Percentiles rank a stretch among this genome's conserved stretches.
phyloP scores from a whole-genome alignment of 371 early-diverging fungal genomes.

The Mortierella sp. region DNA sequence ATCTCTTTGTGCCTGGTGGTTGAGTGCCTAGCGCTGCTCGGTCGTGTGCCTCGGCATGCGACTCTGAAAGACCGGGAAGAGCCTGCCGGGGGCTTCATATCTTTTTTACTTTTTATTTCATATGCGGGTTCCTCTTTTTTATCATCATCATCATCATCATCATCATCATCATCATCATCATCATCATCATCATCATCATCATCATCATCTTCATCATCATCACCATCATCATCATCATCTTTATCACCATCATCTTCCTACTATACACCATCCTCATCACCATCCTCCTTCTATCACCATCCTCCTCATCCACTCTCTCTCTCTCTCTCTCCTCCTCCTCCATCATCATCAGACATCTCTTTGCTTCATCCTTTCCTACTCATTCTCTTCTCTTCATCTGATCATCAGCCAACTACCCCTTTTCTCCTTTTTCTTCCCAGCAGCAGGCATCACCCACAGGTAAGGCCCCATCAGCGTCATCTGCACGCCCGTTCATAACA shows the following conservation, averaged over 20 bases:
- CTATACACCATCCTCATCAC: not conserved
- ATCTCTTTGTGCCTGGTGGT: too few relatives aligned
- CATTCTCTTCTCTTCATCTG: not conserved
- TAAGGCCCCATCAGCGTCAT: too few relatives aligned
- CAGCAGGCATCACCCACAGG: too few relatives aligned
- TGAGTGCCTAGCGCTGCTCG: too few relatives aligned
- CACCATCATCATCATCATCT: conserved; percentile 7
- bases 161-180: not conserved
- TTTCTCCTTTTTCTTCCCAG: not conserved
- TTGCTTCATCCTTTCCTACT: conserved; percentile 1
- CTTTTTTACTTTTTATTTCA: too few relatives aligned
- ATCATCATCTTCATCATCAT: conserved; percentile 8
- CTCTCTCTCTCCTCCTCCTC: conserved; percentile 2
- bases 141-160: too few relatives aligned
- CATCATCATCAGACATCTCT: not conserved
- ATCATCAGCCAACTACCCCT: not conserved
- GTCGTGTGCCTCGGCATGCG: too few relatives aligned
- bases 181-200: not conserved
- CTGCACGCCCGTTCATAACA: too few relatives aligned
- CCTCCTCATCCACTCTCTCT: not conserved
- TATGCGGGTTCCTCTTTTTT: too few relatives aligned
- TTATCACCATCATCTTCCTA: conserved; percentile 1
- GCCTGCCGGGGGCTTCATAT: too few relatives aligned
- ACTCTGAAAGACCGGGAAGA: too few relatives aligned
- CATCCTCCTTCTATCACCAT: not conserved